Base-by-base conservation (phyloP, 139 green algal genomes). In the Zygnema cylindricum region DNA sequence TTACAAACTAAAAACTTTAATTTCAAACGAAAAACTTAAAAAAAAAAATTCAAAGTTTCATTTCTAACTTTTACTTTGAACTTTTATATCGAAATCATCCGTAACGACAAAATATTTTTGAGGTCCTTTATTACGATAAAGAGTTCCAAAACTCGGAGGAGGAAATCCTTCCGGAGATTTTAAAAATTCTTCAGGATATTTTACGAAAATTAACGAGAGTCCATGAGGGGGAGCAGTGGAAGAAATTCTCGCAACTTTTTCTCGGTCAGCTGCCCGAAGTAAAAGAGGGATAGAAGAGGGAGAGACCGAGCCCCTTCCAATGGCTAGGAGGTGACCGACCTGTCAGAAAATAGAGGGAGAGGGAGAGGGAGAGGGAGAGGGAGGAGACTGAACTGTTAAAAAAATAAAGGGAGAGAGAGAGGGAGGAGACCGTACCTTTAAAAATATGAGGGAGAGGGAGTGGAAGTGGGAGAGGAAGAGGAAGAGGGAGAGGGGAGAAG, bases 171-270 rank as follows among this genome's bases (percentile, higher is more conserved):
- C 49, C 7, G 49, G 49, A 63, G 49, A 63, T 16, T 16, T 63
- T 16, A 89, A 39, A 43, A 85, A 23, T 2, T 86, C 38, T 7
- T 36, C n/a, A 23, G 91, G 91, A 77, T 93, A 93, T 32, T 79
- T 76, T 1, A 93, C 89, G 76, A 38, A 30, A 16, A 82, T 33
- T 22, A 93, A 43, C 43, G 83, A 89, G 30, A 93, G 90, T 21
- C 91, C 91, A 22, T 93, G 76, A 35, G 91, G 69, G 1, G 86
- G 86, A 32, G 82, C 82, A 7, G 42, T 36, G 30, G 82, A 21
- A 36, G 91, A 82, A 54, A 42, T 69, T 63, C 49, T 85, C 3
- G 90, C 84, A 7, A 81, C 69, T 38, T 88, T 30, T 16, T n/a
- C 2, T 0, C 90, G 75, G 82, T 93, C 86, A n/a, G 77, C 42